Base-by-base conservation (phyloP, 179 eudicot species). In the Silene noctiflora region DNA sequence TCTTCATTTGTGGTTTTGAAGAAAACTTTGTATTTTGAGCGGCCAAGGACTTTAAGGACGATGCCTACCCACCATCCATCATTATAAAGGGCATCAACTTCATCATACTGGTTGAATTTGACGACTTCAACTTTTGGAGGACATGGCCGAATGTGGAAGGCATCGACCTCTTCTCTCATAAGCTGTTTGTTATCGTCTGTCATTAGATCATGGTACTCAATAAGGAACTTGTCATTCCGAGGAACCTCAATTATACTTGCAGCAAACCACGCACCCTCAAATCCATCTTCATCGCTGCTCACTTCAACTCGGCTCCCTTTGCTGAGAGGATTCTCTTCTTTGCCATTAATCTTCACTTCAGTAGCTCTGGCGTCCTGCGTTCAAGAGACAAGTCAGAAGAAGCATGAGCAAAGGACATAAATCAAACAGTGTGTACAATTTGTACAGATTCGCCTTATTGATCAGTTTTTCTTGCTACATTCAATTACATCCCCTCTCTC, bases 31-130 rank as follows among this genome's bases (percentile, higher is more conserved):
- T 95, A 95, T 69, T 58, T 88, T 35, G 85, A 86, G 25, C 75
- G 69, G 20, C 67, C 75, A 17, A 87, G 86, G 66, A 90, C 86
- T 82, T 86, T 89, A 53, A 88, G 78, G 73, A 95, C 73, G 61
- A 87, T 79, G 66, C 99, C 99, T 9, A 88, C 90, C 99, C 99
- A 95, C 99, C 99, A 95, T 33, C 90, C 92, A 71, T 93, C 98
- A 59, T 91, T 88, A 74, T 88, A 85, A 61, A 82, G 78, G 71
- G 97, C 98, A 81, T 95, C 99, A 77, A 95, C 96, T 82, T 91
- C 89, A 21, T 93, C 88, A 81, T 70, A 74, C 77, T 85, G 58
- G 66, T 83, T 86, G 81, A 87, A 91, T 67, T 71, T 62, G 70
- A 78, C 88, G 33, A 82, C 71, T 55, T 13, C 74, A 25, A 75